Percentiles rank a stretch among this genome's conserved stretches.
These are phyloP conservation scores for Populus hybrid DNA, from an alignment of 441 rosid genomes.

Conservation along the genomic window DNA sequence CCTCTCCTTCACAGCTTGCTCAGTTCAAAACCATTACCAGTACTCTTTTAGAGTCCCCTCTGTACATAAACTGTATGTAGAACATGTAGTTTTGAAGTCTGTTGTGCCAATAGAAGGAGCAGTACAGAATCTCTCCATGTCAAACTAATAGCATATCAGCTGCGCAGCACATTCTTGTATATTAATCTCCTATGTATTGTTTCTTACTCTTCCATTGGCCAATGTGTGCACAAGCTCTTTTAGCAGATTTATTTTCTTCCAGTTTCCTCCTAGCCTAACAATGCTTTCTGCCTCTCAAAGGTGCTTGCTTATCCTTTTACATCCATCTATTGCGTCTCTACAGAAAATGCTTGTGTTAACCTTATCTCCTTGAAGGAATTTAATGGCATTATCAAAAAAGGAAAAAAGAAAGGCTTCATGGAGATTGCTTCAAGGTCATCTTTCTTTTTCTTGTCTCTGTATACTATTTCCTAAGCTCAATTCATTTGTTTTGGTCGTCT, in stretches of 20 bases:
- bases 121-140: not conserved
- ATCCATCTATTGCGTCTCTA: too few relatives aligned
- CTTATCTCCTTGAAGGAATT: not conserved
- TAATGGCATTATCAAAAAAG: too few relatives aligned
- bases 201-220: not conserved
- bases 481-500: not conserved
- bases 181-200: not conserved
- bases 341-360: not conserved
- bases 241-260: not conserved
- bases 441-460: not conserved
- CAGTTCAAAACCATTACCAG: not conserved
- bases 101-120: not conserved
- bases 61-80: conserved; percentile 7
- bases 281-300: too few relatives aligned
- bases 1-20: too few relatives aligned
- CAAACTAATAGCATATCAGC: not conserved
- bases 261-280: not conserved
- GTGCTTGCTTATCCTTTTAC: too few relatives aligned
- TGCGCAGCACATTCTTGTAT: not conserved
- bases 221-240: not conserved
- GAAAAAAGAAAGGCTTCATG: not conserved
- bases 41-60: not conserved
- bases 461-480: not conserved
- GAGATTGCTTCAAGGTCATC: not conserved
- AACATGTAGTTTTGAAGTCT: conserved; percentile 3